Percentiles rank a stretch among this genome's conserved stretches.
Evolutionary conservation across 2,329 filamentous ascomycete genomes (phyloP).

Genomic region (Neoscytalidium dimidiatum): DNA sequence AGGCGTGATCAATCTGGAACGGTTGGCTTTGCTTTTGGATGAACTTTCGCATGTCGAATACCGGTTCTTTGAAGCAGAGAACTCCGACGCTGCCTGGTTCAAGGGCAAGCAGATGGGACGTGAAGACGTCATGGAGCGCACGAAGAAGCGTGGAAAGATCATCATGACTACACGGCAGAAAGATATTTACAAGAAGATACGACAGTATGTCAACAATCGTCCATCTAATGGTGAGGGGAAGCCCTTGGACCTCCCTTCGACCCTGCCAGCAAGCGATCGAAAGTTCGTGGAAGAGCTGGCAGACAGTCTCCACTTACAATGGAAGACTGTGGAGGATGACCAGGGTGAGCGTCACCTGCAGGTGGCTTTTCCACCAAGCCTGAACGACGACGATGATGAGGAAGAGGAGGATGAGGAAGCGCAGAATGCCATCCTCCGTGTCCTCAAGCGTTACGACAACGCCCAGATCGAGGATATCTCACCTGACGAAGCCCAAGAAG

Average conservation of each 20-base stretch:
- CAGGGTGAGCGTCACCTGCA: slow-evolving; percentile 65
- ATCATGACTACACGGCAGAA: slow-evolving; percentile 80
- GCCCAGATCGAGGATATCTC: slow-evolving; percentile 81
- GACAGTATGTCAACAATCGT: slow-evolving; percentile 76
- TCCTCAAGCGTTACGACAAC: slow-evolving; percentile 88
- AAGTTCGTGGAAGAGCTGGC: slow-evolving; percentile 92
- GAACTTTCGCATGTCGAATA: slow-evolving; percentile 87
- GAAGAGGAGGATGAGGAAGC: slow-evolving; percentile 80
- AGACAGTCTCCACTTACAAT: slow-evolving; percentile 65
- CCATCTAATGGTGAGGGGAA: slow-evolving; percentile 43
- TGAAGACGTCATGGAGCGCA: slow-evolving; percentile 64
- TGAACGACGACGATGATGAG: slow-evolving; percentile 52
- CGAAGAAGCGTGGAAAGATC: slow-evolving; percentile 62
- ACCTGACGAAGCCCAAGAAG: slow-evolving; percentile 73
- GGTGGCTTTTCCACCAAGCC: slow-evolving; percentile 59
- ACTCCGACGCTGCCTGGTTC: slow-evolving; percentile 88
- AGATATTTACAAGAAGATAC: slow-evolving; percentile 77
- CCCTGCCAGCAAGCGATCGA: slow-evolving; percentile 79
- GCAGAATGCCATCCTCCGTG: slow-evolving; percentile 76
- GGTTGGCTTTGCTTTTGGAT: slow-evolving; percentile 75
- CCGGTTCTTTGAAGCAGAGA: slow-evolving; percentile 89
- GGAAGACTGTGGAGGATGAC: slow-evolving; percentile 65
- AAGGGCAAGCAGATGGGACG: slow-evolving; percentile 79
- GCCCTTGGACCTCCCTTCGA: slow-evolving; percentile 71
- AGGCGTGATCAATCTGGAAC: slow-evolving; percentile 84